These are phyloP conservation scores for Botrytis hyacinthi DNA, from an alignment of 2,329 filamentous ascomycete genomes.

Conservation along the genomic window DNA sequence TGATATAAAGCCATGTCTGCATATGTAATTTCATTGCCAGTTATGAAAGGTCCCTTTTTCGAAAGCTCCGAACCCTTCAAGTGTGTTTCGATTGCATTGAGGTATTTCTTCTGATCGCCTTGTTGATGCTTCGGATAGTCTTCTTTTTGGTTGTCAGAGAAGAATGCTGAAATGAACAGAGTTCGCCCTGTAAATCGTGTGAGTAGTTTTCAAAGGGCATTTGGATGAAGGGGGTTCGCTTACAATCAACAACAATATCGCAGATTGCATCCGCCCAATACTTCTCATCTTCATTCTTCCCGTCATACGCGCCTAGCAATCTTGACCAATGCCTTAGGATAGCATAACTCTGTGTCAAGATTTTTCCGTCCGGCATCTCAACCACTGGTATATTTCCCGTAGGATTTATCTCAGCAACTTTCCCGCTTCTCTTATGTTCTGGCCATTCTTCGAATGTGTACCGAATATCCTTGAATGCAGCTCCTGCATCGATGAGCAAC, in stretches of 20 bases:
- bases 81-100: conserved; percentile 40
- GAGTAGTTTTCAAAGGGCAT: neutral
- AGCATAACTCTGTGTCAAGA: conserved; percentile 39
- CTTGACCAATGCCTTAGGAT: conserved; percentile 37
- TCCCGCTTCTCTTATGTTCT: conserved; percentile 31
- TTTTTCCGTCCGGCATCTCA: conserved; percentile 35
- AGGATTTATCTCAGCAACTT: conserved; percentile 33
- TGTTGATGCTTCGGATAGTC: conserved; percentile 4
- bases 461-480: conserved; percentile 37
- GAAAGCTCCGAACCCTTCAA: conserved; percentile 36
- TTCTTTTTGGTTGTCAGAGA: neutral
- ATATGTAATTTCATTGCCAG: conserved; percentile 36
- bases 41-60: conserved; percentile 35
- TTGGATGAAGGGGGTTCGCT: neutral
- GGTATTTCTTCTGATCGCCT: neutral
- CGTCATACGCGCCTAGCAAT: conserved; percentile 36
- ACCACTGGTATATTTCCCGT: conserved; percentile 34
- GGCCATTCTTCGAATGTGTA: conserved; percentile 38
- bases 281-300: conserved; percentile 36
- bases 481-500: conserved; percentile 36
- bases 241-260: conserved; percentile 33
- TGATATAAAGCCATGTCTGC: conserved; percentile 37
- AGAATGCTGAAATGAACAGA: conserved; percentile 5
- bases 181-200: neutral
- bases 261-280: conserved; percentile 39